These are phyloP conservation scores for Pecoramyces ruminantium DNA, from an alignment of 192 early-diverging fungal species.

Conservation along the genomic window DNA sequence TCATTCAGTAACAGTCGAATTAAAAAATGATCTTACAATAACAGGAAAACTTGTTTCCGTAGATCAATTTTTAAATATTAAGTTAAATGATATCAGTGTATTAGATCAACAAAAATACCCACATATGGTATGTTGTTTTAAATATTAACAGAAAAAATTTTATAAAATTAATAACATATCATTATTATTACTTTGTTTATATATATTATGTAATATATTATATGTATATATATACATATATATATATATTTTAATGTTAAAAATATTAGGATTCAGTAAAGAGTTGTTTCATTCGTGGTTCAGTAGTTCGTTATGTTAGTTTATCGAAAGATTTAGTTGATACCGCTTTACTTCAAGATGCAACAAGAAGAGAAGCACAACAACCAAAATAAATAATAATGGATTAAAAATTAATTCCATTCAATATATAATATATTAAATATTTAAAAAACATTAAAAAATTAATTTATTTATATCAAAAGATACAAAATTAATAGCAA, in stretches of 20 bases:
- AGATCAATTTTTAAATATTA: slow-evolving; percentile 98
- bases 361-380: slow-evolving; percentile 78
- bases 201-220: no score
- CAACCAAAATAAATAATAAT: slow-evolving; percentile 18
- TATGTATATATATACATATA: no score
- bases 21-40: slow-evolving; percentile 96
- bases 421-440: no score
- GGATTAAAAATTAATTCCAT: no score
- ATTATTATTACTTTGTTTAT: no score
- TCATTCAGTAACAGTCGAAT: slow-evolving; percentile 84
- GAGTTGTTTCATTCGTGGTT: slow-evolving; percentile 98
- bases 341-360: slow-evolving; percentile 90
- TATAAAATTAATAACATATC: no score
- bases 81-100: slow-evolving; percentile 80
- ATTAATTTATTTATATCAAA: no score
- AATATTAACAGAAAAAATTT: no score
- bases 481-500: no score
- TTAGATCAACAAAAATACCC: slow-evolving; percentile 71
- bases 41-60: slow-evolving; percentile 86
- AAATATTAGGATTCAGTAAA: slow-evolving; percentile 70
- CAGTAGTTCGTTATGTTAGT: slow-evolving; percentile 92
- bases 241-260: no score
- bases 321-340: slow-evolving; percentile 77
- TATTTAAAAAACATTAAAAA: no score
- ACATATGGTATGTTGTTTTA: slow-evolving; percentile 72